phyloP scores from a whole-genome alignment of 176 grass and related monocot genomes.

The Dactylis glomerata region DNA sequence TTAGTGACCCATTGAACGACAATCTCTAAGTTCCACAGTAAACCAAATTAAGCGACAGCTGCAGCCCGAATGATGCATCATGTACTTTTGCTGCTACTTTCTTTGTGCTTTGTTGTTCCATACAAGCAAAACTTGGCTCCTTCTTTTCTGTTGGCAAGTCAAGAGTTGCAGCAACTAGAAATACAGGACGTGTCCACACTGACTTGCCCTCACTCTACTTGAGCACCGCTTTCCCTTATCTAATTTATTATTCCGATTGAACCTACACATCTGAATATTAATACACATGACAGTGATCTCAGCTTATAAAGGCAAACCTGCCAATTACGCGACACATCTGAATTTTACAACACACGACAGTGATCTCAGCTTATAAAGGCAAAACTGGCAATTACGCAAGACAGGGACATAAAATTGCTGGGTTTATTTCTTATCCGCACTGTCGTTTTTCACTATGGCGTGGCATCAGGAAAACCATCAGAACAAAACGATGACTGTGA shows the following conservation, averaged over 20 bases:
- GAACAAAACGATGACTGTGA: not conserved
- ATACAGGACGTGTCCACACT: not conserved
- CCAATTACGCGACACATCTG: not conserved
- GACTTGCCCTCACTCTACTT: not conserved
- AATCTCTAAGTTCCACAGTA: no score
- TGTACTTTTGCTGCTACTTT: no score
- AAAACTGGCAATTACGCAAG: not conserved
- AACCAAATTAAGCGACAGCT: no score
- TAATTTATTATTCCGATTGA: no score
- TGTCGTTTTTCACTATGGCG: not conserved
- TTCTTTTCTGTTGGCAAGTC: not conserved
- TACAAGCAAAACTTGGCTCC: not conserved
- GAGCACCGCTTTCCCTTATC: no score
- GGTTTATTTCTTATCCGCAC: not conserved
- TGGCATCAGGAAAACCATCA: not conserved
- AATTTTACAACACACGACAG: not conserved
- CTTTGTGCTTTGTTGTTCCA: no score
- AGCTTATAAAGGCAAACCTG: no score
- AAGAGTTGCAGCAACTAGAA: not conserved
- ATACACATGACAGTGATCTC: no score
- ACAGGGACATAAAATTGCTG: not conserved
- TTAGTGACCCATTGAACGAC: no score
- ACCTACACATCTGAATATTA: no score
- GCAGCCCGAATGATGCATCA: no score
- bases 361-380: slow-evolving; percentile 10